Evolutionary conservation across 1,284 basidiomycete genomes (phyloP).

Genomic region (Papiliotrema terrestris): DNA sequence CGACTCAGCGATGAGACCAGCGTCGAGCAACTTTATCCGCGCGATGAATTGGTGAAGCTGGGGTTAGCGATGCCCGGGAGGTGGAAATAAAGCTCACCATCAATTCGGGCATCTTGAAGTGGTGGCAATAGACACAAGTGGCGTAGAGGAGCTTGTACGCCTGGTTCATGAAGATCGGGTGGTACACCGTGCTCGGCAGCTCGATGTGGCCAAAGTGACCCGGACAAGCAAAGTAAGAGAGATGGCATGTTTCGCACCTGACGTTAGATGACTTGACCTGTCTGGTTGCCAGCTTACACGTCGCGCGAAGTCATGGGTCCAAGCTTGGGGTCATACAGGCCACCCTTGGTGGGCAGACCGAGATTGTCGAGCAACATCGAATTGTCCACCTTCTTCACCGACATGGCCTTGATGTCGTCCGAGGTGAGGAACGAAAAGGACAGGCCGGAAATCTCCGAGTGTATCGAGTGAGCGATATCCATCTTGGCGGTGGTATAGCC

Average conservation of each 20-base stretch:
- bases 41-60: conserved; percentile 59
- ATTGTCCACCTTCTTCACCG: conserved; percentile 95
- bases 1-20: conserved; percentile 81
- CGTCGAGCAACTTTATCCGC: conserved; percentile 84
- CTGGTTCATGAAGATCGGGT: conserved; percentile 94
- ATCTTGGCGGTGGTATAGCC: conserved; percentile 53
- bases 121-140: conserved; percentile 94
- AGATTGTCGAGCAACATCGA: conserved; percentile 90
- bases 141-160: conserved; percentile 84
- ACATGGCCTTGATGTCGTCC: conserved; percentile 88
- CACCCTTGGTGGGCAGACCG: conserved; percentile 85
- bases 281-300: conserved; percentile 59
- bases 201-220: conserved; percentile 99
- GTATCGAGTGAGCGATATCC: conserved; percentile 89
- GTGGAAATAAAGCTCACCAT: conserved; percentile 58
- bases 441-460: conserved; percentile 75
- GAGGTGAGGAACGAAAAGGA: conserved; percentile 93
- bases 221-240: conserved; percentile 90
- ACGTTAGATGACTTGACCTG: neutral
- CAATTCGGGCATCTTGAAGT: conserved; percentile 77
- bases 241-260: conserved; percentile 89
- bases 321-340: conserved; percentile 91
- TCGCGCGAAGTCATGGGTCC: conserved; percentile 85
- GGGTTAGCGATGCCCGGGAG: neutral
- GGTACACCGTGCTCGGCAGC: conserved; percentile 90